Evolutionary conservation across 1,139 yeast species (phyloP).

Genomic region (Suzukiozyma palmioleophila): DNA sequence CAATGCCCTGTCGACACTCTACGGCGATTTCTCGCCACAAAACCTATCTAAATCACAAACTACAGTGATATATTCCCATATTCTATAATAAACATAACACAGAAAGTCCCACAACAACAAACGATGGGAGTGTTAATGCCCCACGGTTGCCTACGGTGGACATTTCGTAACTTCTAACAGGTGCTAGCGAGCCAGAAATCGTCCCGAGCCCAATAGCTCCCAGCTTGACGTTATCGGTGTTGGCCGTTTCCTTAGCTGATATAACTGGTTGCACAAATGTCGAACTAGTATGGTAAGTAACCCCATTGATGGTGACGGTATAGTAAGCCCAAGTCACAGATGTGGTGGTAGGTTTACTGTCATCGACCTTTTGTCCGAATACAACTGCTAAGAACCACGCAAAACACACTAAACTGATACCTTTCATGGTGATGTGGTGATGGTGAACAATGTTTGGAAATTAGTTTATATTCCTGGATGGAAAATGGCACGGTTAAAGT

Average conservation of each 20-base stretch:
- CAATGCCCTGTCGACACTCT: too few species aligned
- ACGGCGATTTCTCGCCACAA: too few species aligned
- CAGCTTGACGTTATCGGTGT: constrained; percentile 11
- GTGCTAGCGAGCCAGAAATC: constrained; percentile 31
- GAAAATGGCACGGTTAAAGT: too few species aligned
- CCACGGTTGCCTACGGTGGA: constrained; percentile 19
- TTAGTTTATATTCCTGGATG: too few species aligned
- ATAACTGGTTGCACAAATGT: not conserved
- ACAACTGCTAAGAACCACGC: not conserved
- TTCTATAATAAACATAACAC: constrained; percentile 3
- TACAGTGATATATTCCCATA: not conserved
- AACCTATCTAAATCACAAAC: not conserved
- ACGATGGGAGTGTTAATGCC: not conserved
- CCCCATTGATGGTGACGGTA: constrained; percentile 1
- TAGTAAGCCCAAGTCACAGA: not conserved
- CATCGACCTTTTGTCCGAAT: constrained; percentile 1
- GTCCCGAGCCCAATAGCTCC: constrained; percentile 40
- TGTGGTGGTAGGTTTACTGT: not conserved
- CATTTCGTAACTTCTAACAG: constrained; percentile 26
- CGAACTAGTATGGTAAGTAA: not conserved
- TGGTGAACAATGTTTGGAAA: too few species aligned
- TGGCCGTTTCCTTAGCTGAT: not conserved
- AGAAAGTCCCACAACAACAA: not conserved
- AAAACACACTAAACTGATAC: not conserved
- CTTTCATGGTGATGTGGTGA: not conserved